phyloP scores from a whole-genome alignment of 2,329 filamentous ascomycete species.

The Colletotrichum eleusines region DNA sequence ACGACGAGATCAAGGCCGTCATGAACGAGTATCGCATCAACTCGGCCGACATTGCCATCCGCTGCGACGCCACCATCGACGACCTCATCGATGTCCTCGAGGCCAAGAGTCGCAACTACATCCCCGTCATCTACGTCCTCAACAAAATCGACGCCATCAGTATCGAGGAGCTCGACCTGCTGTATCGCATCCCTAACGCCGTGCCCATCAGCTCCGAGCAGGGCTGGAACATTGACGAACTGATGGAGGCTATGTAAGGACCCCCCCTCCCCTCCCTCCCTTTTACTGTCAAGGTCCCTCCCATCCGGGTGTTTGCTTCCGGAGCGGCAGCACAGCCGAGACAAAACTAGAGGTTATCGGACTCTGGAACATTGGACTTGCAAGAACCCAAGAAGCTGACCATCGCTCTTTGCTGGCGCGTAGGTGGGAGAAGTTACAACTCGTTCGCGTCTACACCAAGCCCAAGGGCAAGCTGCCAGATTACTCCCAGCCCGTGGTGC shows the following conservation, averaged over 20 bases:
- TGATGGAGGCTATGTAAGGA: conserved; percentile 89
- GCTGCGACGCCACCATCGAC: conserved; percentile 97
- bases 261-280: conserved; percentile 21
- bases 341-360: conserved; percentile 1
- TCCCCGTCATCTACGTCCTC: conserved; percentile 97
- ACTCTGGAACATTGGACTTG: conserved; percentile 3
- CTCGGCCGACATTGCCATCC: conserved; percentile 96
- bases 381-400: conserved; percentile 16
- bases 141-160: conserved; percentile 99
- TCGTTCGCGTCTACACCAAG: conserved; percentile 96
- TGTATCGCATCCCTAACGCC: conserved; percentile 97
- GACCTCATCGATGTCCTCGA: conserved; percentile 97
- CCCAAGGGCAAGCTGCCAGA: conserved; percentile 96
- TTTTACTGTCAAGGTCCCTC: background rate
- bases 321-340: conserved; percentile 17
- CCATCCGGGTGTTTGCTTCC: conserved; percentile 1
- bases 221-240: conserved; percentile 97
- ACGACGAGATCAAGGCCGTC: conserved; percentile 97
- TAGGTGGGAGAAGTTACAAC: conserved; percentile 91
- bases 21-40: conserved; percentile 98
- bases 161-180: conserved; percentile 94
- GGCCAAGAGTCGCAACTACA: conserved; percentile 94
- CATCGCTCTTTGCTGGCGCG: conserved; percentile 7
- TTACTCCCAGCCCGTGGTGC: conserved; percentile 90
- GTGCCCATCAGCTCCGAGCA: conserved; percentile 97